A percentile compares a stretch with the other conserved stretches of the same genome.
These are phyloP conservation scores for Carex littledalei DNA, from an alignment of 176 grass and related monocot genomes.

Conservation along the genomic window DNA sequence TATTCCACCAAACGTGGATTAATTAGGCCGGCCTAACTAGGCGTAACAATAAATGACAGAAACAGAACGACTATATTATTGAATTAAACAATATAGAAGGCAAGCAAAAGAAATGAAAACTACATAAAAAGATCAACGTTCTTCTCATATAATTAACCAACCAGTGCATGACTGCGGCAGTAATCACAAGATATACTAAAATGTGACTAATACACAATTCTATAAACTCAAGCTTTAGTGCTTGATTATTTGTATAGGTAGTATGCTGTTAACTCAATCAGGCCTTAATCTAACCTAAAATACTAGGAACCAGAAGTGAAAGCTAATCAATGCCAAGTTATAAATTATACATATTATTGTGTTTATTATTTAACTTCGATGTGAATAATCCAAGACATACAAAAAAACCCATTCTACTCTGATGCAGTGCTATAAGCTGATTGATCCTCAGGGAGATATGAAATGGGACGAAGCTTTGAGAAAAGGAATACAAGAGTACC, in stretches of 20 bases:
- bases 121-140: not conserved
- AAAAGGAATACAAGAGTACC: constrained; percentile 73
- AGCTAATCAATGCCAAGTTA: not conserved
- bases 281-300: not conserved
- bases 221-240: not conserved
- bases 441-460: constrained; percentile 31
- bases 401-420: not conserved
- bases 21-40: too few relatives aligned
- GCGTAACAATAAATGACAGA: too few relatives aligned
- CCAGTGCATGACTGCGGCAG: not conserved
- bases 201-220: not conserved
- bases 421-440: constrained; percentile 61
- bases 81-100: not conserved
- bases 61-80: not conserved
- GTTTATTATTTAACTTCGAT: not conserved
- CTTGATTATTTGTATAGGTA: not conserved
- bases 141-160: not conserved
- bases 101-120: not conserved
- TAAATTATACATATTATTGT: not conserved
- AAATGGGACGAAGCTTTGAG: constrained; percentile 61
- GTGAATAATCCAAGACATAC: not conserved
- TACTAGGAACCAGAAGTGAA: not conserved
- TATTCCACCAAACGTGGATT: too few relatives aligned
- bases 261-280: not conserved
- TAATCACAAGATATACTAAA: not conserved